Percentiles rank a stretch among this genome's conserved stretches.
Evolutionary conservation across 2,329 filamentous ascomycete genomes (phyloP).

Genomic region (Onygena corvina): DNA sequence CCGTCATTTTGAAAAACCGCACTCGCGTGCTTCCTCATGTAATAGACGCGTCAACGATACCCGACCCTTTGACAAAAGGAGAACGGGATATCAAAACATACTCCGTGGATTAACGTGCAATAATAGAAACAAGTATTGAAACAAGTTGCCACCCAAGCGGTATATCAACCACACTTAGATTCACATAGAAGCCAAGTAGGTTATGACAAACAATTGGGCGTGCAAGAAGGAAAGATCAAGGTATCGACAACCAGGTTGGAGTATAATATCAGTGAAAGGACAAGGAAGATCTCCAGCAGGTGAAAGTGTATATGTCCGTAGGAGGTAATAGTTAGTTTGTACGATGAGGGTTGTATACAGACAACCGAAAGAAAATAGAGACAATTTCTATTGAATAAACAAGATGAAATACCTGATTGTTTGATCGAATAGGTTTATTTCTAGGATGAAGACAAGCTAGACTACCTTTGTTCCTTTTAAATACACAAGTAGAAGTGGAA

Average conservation of each 20-base stretch:
- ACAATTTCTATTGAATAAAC: conserved; percentile 2
- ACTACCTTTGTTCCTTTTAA: not conserved
- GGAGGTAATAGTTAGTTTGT: not conserved
- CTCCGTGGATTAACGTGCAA: not conserved
- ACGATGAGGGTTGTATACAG: not conserved
- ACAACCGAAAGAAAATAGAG: not conserved
- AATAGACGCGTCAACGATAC: not conserved
- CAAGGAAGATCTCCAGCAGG: not conserved
- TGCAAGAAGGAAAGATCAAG: conserved; percentile 1
- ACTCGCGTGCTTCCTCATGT: conserved; percentile 6
- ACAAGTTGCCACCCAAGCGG: conserved; percentile 3
- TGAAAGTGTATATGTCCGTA: conserved; percentile 3
- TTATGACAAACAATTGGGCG: not conserved
- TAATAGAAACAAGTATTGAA: not conserved
- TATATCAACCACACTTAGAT: conserved; percentile 1
- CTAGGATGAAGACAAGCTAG: not conserved
- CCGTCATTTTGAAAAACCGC: conserved; percentile 5
- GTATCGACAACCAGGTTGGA: conserved; percentile 3
- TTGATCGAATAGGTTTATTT: not conserved
- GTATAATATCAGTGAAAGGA: not conserved
- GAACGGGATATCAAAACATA: not conserved
- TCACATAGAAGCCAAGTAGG: not conserved
- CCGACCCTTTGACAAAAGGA: not conserved
- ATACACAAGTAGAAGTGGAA: not conserved
- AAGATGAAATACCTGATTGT: not conserved